Conservation (phyloP, 768 basidiomycete species). For the Pleurotus giganteus region DNA sequence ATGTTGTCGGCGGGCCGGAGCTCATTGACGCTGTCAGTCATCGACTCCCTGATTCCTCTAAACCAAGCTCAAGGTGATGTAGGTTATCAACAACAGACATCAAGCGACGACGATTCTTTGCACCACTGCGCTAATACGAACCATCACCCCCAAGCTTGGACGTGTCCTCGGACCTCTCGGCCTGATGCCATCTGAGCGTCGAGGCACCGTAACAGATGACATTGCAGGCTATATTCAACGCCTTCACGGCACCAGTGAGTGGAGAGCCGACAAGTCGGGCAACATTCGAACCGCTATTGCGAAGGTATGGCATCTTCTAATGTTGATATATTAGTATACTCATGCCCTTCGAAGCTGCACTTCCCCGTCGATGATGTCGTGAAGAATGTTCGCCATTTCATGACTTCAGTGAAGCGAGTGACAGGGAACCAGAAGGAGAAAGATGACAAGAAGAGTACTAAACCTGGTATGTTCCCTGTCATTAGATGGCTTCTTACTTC, state of each 20-base stretch:
- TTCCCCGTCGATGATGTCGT: constrained; percentile 76
- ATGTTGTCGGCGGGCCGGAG: constrained; percentile 88
- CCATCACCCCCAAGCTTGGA: constrained; percentile 78
- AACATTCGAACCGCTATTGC: constrained; percentile 82
- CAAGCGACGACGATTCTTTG: constrained; percentile 83
- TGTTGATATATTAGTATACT: constrained; percentile 7
- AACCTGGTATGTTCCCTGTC: constrained; percentile 42
- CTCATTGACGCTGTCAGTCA: constrained; percentile 80
- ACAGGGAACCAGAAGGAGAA: constrained; percentile 68
- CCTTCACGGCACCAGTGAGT: constrained; percentile 82
- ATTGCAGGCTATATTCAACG: constrained; percentile 77
- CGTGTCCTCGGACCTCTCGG: constrained; percentile 85
- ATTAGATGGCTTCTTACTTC: neutral
- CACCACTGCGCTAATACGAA: constrained; percentile 72
- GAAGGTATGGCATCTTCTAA: constrained; percentile 45
- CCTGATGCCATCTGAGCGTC: constrained; percentile 91
- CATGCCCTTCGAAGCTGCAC: constrained; percentile 48
- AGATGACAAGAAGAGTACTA: constrained; percentile 40
- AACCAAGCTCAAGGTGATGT: constrained; percentile 5
- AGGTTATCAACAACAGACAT: constrained; percentile 76
- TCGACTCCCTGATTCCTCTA: constrained; percentile 7
- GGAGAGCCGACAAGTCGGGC: constrained; percentile 88
- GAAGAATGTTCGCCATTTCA: constrained; percentile 75
- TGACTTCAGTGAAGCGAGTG: constrained; percentile 69
- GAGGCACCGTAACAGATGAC: constrained; percentile 93